Base-by-base conservation (phyloP, 2,329 filamentous ascomycete genomes). In the Teratosphaeria viscida region DNA sequence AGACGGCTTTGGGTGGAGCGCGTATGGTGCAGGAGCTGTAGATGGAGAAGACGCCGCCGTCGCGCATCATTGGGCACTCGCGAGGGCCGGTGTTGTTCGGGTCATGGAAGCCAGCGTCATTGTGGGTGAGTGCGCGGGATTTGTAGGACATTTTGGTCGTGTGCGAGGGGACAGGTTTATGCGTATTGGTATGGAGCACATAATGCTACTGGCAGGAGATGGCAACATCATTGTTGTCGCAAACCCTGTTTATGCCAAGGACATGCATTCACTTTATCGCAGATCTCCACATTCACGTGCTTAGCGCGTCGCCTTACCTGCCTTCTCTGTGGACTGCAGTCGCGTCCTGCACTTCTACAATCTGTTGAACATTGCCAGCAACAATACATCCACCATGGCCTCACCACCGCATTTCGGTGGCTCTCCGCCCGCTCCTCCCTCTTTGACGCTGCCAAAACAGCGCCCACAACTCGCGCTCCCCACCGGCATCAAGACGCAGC, bases 391-490 rank as follows among this genome's bases (percentile, higher is more conserved):
- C 53, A 34, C 16, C 53, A 60, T 60, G 58, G 58, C 58, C n/a
- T 60, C 58, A 37, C 58, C 58, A 29, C 58, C 58, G 1, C 14
- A 26, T 12, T 32, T 37, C 23, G 53, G 57, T 16, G 57, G 57
- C 12, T 29, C 32, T 14, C 23, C 56, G 27, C 47, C 37, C 35
- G 47, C 58, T n/a, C 58, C 58, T 2, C 34, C 57, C 26, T 29
- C 35, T 8, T 62, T 70, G n/a, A 62, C 67, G 12, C 59, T 69
- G 6, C 67, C 81, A 82, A 27, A 74, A 75, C 68, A 88, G 86
- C 73, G 89, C 87, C 71, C 85, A 5, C 79, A 82, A 23, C 75
- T 86, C 62, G 77, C 79, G 57, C 69, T 79, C 10, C 78, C 78
- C 39, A 75, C 78, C 54, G 76, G 74, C 2, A 79, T 76, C 0